These are phyloP conservation scores for Kalmusia sp. DNA, from an alignment of 2,329 filamentous ascomycete species.

Conservation along the genomic window DNA sequence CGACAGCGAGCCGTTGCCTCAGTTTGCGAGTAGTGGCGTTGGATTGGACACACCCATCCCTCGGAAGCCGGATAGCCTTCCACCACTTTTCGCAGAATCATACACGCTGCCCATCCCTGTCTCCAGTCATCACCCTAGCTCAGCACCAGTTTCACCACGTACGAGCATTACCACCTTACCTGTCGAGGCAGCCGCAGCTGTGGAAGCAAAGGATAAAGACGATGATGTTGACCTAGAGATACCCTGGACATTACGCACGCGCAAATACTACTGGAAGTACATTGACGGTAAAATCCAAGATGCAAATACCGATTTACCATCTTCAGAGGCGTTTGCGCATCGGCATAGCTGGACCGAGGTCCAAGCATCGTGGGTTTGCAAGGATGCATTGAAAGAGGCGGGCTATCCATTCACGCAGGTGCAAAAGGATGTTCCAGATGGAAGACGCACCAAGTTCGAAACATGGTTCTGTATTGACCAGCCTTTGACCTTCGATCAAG, in stretches of 20 bases:
- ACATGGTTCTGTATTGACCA: slow-evolving; percentile 44
- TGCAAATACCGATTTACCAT: slow-evolving; percentile 35
- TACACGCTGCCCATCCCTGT: slow-evolving; percentile 28
- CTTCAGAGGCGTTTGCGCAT: slow-evolving; percentile 36
- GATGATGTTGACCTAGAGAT: slow-evolving; percentile 41
- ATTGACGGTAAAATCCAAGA: slow-evolving; percentile 40
- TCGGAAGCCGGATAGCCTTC: slow-evolving; percentile 26
- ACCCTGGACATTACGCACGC: slow-evolving; percentile 44
- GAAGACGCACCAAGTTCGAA: slow-evolving; percentile 41
- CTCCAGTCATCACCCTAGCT: slow-evolving; percentile 18
- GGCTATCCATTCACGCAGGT: slow-evolving; percentile 37
- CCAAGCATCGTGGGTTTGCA: slow-evolving; percentile 46
- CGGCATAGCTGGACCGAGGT: slow-evolving; percentile 45
- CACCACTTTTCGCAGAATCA: slow-evolving; percentile 39
- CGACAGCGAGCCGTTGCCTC: slow-evolving; percentile 22
- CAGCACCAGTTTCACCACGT: slow-evolving; percentile 30
- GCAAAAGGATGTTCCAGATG: slow-evolving; percentile 40
- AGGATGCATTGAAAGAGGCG: slow-evolving; percentile 45
- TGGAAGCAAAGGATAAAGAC: slow-evolving; percentile 41
- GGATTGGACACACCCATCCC: slow-evolving; percentile 16
- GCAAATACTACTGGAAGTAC: slow-evolving; percentile 43
- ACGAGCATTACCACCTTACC: slow-evolving; percentile 35
- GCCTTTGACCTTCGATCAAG: slow-evolving; percentile 42
- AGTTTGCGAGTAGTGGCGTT: slow-evolving; percentile 16
- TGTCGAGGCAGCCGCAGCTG: slow-evolving; percentile 37